Base-by-base conservation (phyloP, 1,284 basidiomycete genomes). In the Ustilago trichophora region DNA sequence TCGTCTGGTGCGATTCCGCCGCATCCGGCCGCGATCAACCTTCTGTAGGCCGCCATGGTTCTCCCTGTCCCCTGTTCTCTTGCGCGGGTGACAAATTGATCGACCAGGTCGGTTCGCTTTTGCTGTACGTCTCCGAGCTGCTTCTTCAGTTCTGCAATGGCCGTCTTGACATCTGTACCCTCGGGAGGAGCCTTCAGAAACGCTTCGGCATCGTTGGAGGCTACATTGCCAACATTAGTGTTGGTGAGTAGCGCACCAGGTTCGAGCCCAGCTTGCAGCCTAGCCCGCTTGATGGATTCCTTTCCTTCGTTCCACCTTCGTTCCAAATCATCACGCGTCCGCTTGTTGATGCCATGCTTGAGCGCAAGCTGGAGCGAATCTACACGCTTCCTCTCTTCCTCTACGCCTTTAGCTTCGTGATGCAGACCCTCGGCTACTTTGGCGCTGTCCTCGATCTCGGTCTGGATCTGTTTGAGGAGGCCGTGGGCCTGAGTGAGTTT, bases 401-500 rank as follows among this genome's bases (percentile, higher is more conserved):
- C 87, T 33, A 89, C 88, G 6, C 89, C 87, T 69, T 91, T 88
- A 5, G 84, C 81, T 76, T 87, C 88, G 35, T 67, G 62, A 36
- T 70, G 48, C 16, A 98, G 85, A 35, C 89, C 87, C 19, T 86
- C 85, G 31, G 93, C 89, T 0, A 88, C 85, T 46, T 90, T 86
- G 68, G 91, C 89, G 70, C 91, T 90, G 75, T 98, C 94, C 31
- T 90, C 85, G 59, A 98, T 93, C 83, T 98, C 95, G 37, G 89
- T 86, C 79, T 97, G 91, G 57, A 98, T 95, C 76, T 91, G 92
- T 43, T 86, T 86, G 24, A 97, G 85, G 50, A 97, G 84, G 2
- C 90, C 90, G 71, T 92, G 91, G 1, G 95, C 95, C 79, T 98
- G 95, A 3, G 87, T 87, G 69, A 91, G 88, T 78, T 97, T 93